These are phyloP conservation scores for Bocquillonia castaneifolia DNA, from an alignment of 441 rosid species.

Conservation along the genomic window DNA sequence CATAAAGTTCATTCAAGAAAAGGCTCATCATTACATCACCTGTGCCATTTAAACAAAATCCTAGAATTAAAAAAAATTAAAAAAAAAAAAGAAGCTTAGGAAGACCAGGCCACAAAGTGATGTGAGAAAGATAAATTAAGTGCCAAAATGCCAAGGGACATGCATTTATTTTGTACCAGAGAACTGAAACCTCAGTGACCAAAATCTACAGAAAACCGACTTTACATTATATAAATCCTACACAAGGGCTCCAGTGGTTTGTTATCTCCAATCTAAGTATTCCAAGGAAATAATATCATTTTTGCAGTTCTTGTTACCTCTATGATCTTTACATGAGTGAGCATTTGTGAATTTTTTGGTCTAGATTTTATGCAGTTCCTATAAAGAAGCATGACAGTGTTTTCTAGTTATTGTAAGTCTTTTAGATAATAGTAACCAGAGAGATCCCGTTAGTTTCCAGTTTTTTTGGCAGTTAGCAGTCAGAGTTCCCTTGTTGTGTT, in stretches of 20 bases:
- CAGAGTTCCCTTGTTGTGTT: neutral
- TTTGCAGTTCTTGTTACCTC: neutral
- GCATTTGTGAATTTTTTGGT: neutral
- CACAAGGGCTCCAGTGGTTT: neutral
- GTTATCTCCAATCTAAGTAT: neutral
- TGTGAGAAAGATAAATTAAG: neutral
- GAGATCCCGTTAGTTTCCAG: neutral
- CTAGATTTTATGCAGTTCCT: neutral
- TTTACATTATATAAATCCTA: neutral
- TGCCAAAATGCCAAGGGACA: neutral
- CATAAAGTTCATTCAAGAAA: constrained; percentile 92
- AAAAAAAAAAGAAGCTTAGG: neutral
- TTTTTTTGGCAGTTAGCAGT: neutral
- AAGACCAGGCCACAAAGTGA: neutral
- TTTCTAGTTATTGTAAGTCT: neutral
- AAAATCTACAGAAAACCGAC: neutral
- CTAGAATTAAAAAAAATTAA: neutral
- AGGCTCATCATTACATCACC: constrained; percentile 96
- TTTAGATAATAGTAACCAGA: neutral
- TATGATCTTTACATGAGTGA: neutral
- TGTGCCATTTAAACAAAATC: constrained; percentile 30
- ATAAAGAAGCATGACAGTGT: neutral
- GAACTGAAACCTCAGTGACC: neutral
- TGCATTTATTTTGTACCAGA: neutral
- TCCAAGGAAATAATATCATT: neutral